These are phyloP conservation scores for Marasmius oreades DNA, from an alignment of 1,284 basidiomycete species.

Conservation along the genomic window DNA sequence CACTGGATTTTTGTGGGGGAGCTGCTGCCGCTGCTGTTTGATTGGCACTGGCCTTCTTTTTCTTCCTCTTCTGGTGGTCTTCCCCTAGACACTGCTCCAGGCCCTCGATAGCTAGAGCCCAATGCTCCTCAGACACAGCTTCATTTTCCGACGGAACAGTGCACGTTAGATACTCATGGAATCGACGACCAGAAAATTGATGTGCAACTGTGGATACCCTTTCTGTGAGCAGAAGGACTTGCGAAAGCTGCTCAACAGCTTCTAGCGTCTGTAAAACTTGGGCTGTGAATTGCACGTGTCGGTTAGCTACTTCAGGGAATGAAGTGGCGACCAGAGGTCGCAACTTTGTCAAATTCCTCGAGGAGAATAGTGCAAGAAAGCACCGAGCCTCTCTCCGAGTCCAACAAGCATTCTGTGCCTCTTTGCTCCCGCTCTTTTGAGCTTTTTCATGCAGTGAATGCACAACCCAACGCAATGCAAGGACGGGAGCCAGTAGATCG, in stretches of 20 bases:
- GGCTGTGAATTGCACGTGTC: conserved; percentile 70
- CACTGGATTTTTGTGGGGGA: conserved; percentile 14
- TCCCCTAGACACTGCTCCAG: conserved; percentile 48
- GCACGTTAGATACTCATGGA: conserved; percentile 49
- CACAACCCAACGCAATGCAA: conserved; percentile 62
- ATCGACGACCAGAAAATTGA: conserved; percentile 52
- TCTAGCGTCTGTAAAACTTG: conserved; percentile 63
- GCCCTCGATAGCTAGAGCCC: conserved; percentile 45
- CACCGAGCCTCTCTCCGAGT: conserved; percentile 59
- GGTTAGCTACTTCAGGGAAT: conserved; percentile 41
- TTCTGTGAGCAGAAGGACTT: conserved; percentile 53
- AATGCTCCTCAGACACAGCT: conserved; percentile 32
- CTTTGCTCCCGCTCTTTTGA: conserved; percentile 44
- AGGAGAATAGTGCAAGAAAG: conserved; percentile 53
- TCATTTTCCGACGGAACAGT: conserved; percentile 19
- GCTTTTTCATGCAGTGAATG: conserved; percentile 47
- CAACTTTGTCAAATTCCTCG: conserved; percentile 11
- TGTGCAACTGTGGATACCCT: conserved; percentile 42
- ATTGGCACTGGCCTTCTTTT: conserved; percentile 30
- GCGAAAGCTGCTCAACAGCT: conserved; percentile 52
- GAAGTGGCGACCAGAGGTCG: conserved; percentile 18
- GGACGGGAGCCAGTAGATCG: conserved; percentile 42
- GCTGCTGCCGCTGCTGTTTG: conserved; percentile 5
- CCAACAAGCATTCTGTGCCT: conserved; percentile 66
- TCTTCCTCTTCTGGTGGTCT: conserved; percentile 41